Evolutionary conservation across 305 asterid genomes (phyloP).

Genomic region (Salvia sclarea): DNA sequence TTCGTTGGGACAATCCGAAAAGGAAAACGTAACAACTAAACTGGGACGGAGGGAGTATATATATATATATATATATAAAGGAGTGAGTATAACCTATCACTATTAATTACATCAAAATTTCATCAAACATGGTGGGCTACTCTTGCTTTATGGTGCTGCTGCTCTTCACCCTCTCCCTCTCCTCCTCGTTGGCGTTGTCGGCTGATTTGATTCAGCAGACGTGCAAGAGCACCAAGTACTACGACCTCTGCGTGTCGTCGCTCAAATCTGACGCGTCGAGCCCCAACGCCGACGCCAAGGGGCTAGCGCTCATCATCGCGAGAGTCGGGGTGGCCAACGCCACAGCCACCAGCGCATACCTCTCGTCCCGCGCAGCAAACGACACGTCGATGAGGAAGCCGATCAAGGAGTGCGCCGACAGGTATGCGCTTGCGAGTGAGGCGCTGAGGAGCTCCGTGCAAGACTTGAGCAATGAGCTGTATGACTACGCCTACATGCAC

Average conservation of each 20-base stretch:
- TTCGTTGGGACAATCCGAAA: too few relatives aligned
- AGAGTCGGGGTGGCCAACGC: constrained; percentile 61
- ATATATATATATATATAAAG: too few relatives aligned
- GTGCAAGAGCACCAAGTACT: constrained; percentile 70
- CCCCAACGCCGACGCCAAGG: constrained; percentile 59
- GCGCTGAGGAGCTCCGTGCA: constrained; percentile 54
- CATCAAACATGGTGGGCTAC: constrained; percentile 29
- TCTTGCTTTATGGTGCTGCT: constrained; percentile 26
- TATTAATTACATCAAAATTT: neutral
- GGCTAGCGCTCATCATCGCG: constrained; percentile 64
- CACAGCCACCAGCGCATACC: constrained; percentile 61
- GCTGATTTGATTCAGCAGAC: constrained; percentile 60
- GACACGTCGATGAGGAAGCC: constrained; percentile 47
- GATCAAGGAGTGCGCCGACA: constrained; percentile 61
- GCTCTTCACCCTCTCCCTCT: constrained; percentile 30
- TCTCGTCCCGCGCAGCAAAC: constrained; percentile 41
- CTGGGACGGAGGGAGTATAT: too few relatives aligned
- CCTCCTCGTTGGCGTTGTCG: constrained; percentile 28
- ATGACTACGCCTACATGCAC: constrained; percentile 83
- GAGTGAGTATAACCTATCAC: too few relatives aligned
- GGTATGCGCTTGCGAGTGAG: constrained; percentile 59
- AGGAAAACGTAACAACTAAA: too few relatives aligned
- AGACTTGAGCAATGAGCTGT: constrained; percentile 53
- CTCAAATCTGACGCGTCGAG: constrained; percentile 61
- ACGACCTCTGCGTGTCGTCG: constrained; percentile 68